phyloP scores from a whole-genome alignment of 2,329 filamentous ascomycete genomes.

The Penicillium expansum region DNA sequence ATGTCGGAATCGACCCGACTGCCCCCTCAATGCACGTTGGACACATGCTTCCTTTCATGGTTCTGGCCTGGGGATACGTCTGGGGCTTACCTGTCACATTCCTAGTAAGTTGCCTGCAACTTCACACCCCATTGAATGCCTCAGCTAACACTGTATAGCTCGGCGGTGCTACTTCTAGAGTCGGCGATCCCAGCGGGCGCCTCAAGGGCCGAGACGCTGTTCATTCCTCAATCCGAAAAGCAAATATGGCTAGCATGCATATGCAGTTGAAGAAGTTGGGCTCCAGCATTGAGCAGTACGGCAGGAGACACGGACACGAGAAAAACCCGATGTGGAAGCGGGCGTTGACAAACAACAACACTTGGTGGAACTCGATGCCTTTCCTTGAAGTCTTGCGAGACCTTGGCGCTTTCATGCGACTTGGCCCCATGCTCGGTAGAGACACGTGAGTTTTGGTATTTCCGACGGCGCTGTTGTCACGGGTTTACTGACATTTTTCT shows the following conservation, averaged over 20 bases:
- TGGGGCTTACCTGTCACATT: conserved; percentile 48
- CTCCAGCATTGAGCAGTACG: conserved; percentile 67
- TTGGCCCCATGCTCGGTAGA: conserved; percentile 83
- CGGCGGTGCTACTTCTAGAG: conserved; percentile 46
- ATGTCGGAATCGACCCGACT: conserved; percentile 51
- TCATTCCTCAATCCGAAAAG: conserved; percentile 40
- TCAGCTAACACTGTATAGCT: conserved; percentile 36
- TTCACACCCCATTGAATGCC: background rate
- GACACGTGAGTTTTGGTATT: conserved; percentile 67
- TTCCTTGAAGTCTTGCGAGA: conserved; percentile 73
- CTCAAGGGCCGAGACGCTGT: conserved; percentile 40
- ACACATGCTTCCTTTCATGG: conserved; percentile 53
- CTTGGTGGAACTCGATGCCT: conserved; percentile 72
- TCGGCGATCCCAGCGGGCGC: conserved; percentile 50
- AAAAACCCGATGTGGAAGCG: conserved; percentile 64
- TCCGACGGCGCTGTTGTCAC: background rate
- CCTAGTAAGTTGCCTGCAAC: conserved; percentile 36
- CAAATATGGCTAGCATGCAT: conserved; percentile 50
- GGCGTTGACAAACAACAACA: conserved; percentile 73
- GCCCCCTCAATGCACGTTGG: conserved; percentile 51
- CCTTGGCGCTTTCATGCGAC: conserved; percentile 69
- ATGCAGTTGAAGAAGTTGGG: conserved; percentile 63
- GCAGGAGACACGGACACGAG: conserved; percentile 62
- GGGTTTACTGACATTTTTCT: conserved; percentile 4
- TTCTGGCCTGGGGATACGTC: conserved; percentile 50